phyloP scores from a whole-genome alignment of 208 protist species.

The Borovskyia barvae region DNA sequence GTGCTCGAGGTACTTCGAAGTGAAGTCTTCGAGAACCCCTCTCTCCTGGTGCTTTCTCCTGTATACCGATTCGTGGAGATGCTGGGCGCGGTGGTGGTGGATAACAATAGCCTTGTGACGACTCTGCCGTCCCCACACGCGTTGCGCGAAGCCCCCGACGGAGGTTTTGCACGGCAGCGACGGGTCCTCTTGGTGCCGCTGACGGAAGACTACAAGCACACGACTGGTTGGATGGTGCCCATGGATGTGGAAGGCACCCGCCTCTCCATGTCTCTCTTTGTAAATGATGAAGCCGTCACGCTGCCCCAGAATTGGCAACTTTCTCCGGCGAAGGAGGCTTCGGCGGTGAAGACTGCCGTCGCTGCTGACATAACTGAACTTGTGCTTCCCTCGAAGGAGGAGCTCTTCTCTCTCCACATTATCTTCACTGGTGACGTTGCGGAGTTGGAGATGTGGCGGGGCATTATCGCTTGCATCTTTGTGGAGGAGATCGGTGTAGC shows the following conservation, averaged over 20 bases:
- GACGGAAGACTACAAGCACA: constrained; percentile 48
- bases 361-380: constrained; percentile 61
- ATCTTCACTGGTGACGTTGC: constrained; percentile 43
- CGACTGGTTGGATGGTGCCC: constrained; percentile 70
- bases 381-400: constrained; percentile 18
- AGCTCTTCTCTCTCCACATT: constrained; percentile 57
- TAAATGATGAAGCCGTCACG: constrained; percentile 50
- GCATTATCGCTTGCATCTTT: constrained; percentile 66
- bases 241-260: constrained; percentile 41
- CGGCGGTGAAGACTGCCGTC: constrained; percentile 55
- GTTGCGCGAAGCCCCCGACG: constrained; percentile 30
- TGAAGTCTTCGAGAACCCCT: constrained; percentile 67
- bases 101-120: constrained; percentile 47
- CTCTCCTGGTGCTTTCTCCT: constrained; percentile 63
- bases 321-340: constrained; percentile 53
- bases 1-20: constrained; percentile 61
- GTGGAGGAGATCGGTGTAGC: constrained; percentile 46
- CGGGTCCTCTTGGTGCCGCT: constrained; percentile 77
- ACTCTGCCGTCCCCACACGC: constrained; percentile 53
- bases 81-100: constrained; percentile 70
- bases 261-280: constrained; percentile 60
- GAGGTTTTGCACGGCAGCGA: constrained; percentile 41
- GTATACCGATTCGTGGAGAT: constrained; percentile 66
- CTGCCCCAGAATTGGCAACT: constrained; percentile 57
- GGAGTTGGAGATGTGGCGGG: constrained; percentile 66